Evolutionary conservation across 75 land plant genomes (phyloP).

Genomic region (Azolla pinnata): DNA sequence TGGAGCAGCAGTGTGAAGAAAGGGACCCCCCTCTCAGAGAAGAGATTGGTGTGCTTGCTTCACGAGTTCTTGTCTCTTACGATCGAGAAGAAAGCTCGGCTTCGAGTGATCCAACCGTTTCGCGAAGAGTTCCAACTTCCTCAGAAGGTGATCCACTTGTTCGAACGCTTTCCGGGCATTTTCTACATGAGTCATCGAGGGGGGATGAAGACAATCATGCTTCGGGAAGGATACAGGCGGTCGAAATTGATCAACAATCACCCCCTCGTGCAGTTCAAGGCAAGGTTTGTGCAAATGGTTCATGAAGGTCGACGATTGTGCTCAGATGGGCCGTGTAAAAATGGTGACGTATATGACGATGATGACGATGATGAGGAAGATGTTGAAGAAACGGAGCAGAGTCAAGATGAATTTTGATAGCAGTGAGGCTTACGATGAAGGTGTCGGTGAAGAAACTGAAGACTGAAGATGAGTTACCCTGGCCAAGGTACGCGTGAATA

Average conservation of each 20-base stretch:
- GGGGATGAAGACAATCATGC: conserved; percentile 49
- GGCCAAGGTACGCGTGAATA: background rate
- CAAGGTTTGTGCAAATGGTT: conserved; percentile 49
- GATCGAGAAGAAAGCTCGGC: conserved; percentile 35
- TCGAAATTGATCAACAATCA: conserved; percentile 40
- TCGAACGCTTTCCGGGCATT: conserved; percentile 65
- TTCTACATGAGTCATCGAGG: conserved; percentile 65
- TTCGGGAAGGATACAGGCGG: conserved; percentile 54
- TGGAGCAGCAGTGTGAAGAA: conserved; percentile 23
- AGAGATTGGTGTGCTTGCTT: conserved; percentile 47
- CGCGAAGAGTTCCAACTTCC: conserved; percentile 49
- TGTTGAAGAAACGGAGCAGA: background rate
- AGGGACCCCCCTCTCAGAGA: conserved; percentile 59
- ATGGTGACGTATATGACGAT: background rate
- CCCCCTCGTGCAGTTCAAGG: conserved; percentile 49
- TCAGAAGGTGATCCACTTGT: conserved; percentile 36
- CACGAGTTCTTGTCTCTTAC: conserved; percentile 63
- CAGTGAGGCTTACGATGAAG: background rate
- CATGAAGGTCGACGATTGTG: conserved; percentile 26
- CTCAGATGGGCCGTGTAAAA: background rate
- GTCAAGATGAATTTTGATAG: background rate
- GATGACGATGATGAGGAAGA: background rate
- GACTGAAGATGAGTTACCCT: background rate
- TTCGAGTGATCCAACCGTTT: conserved; percentile 49
- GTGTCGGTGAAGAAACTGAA: background rate